A percentile compares a stretch with the other conserved stretches of the same genome.
Conservation (phyloP, 179 eudicot genomes). For the Carnegiea gigantea region DNA sequence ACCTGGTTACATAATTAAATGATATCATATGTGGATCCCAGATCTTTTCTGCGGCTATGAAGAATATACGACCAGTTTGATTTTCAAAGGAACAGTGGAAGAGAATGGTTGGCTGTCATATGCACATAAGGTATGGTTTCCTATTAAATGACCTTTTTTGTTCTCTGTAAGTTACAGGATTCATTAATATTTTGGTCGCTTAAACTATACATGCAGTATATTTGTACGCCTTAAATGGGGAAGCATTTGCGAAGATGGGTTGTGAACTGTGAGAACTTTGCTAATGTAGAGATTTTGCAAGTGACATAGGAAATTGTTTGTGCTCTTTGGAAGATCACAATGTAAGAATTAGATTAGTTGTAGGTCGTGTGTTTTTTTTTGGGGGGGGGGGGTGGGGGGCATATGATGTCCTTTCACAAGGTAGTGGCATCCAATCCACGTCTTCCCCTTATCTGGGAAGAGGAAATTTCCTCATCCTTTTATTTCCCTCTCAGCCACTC, state of each 20-base stretch:
- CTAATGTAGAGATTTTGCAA: background rate
- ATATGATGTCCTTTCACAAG: background rate
- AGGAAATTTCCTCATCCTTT: no score
- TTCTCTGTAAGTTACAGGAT: background rate
- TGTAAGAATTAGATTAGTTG: background rate
- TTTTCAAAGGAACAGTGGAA: background rate
- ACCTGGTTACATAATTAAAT: background rate
- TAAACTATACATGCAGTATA: background rate
- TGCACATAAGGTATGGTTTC: background rate
- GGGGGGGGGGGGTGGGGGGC: no score
- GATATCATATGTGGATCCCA: constrained; percentile 14
- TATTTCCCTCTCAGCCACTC: no score
- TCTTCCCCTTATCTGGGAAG: no score
- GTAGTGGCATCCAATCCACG: background rate
- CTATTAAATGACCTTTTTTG: no score
- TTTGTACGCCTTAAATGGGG: background rate
- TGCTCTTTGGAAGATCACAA: background rate
- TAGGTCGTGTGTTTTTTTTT: no score
- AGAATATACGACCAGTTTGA: constrained; percentile 22
- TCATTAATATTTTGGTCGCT: background rate
- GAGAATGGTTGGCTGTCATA: background rate
- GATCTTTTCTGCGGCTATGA: constrained; percentile 28
- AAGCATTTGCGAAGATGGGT: background rate
- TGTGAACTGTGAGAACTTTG: background rate
- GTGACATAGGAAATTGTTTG: background rate